Base-by-base conservation (phyloP, 2,329 filamentous ascomycete genomes). In the Aspergillus sp. region DNA sequence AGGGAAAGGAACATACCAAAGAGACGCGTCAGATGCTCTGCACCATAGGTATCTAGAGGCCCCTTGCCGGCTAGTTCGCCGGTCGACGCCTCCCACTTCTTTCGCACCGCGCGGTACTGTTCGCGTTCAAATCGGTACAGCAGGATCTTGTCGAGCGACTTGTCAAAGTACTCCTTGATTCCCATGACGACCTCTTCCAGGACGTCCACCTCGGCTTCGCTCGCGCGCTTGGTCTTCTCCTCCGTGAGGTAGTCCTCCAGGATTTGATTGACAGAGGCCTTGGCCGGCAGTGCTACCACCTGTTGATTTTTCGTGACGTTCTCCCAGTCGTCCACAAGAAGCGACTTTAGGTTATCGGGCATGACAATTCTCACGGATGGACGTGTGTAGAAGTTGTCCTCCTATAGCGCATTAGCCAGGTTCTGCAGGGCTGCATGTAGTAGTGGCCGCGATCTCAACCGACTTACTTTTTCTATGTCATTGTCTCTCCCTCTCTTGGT, bases 261-360 rank as follows among this genome's bases (percentile, higher is more conserved):
- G 55, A 99, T 90, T 59, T 83, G 76, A 58, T 82, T 84, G 54
- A 94, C 90, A 1, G 93, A 85, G 47, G 87, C 83, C 24, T 81
- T 78, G 44, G 90, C 86, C 0, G 94, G 94, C 14, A 99, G 79
- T 1, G 89, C 86, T 30, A 96, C 90, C 3, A 97, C 84, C 67
- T 93, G 89, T 61, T 90, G 84, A 68, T 95, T 94, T 76, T 96
- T 97, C 51, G 94, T 99, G 56, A 99, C 86, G 64, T 96, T 95
- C 72, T 99, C 94, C 94, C 94, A 99, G 71, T 99, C 94, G 68
- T 99, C 94, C 19, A 99, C 94, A 3, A 99, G 83, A 57, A 95
- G 82, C 14, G 89, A 90, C 76, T 97, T 96, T 60, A 99, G 80
- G 59, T 88, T 84, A 67, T 97, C 94, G 0, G 94, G 91, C 58